These are phyloP conservation scores for Metschnikowia koreensis DNA, from an alignment of 805 yeast genomes.

Conservation along the genomic window DNA sequence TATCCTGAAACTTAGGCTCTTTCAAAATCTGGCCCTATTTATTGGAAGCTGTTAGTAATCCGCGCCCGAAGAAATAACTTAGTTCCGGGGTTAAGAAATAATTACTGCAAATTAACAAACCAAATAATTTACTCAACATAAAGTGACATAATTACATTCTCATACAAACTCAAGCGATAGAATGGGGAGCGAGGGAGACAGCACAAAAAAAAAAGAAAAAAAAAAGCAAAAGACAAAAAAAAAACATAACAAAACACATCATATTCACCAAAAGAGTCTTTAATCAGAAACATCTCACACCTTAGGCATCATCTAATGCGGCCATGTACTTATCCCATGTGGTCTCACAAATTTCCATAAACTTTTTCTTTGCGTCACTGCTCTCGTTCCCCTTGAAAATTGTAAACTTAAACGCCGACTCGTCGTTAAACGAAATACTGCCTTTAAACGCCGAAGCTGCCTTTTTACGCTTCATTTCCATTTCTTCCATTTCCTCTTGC, in stretches of 20 bases:
- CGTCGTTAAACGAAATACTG: slow-evolving; percentile 16
- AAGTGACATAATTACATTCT: too few species aligned
- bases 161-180: not conserved
- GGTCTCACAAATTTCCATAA: slow-evolving; percentile 42
- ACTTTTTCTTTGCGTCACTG: slow-evolving; percentile 30
- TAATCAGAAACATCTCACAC: not conserved
- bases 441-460: slow-evolving; percentile 13
- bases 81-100: too few species aligned
- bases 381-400: slow-evolving; percentile 16
- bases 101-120: too few species aligned
- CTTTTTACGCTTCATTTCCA: slow-evolving; percentile 13
- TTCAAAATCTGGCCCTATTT: too few species aligned
- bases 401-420: slow-evolving; percentile 19
- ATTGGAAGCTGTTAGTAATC: too few species aligned
- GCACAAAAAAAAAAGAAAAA: not conserved
- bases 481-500: slow-evolving; percentile 15
- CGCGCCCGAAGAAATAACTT: too few species aligned
- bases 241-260: not conserved
- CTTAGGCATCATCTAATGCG: slow-evolving; percentile 4
- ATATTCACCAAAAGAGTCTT: not conserved
- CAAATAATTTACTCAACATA: too few species aligned
- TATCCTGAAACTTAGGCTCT: too few species aligned
- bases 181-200: not conserved
- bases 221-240: not conserved
- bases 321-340: slow-evolving; percentile 39